Evolutionary conservation across 140 eudicot genomes (phyloP).

Genomic region (Bidens hawaiensis): DNA sequence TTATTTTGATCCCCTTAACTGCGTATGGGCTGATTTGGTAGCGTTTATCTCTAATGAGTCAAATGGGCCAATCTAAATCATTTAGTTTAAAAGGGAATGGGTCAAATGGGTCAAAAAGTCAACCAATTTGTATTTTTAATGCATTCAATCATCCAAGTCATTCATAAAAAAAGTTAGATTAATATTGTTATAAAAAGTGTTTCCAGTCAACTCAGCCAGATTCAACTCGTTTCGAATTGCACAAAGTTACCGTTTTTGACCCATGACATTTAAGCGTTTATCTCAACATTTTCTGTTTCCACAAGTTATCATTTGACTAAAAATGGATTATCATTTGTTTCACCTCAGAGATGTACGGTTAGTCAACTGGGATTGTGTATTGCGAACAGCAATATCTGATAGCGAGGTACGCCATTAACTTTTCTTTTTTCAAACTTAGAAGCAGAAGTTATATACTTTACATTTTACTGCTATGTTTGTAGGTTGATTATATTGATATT

Average conservation of each 20-base stretch:
- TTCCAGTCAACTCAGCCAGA: background rate
- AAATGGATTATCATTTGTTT: conserved; percentile 11
- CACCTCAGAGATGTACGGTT: conserved; percentile 68
- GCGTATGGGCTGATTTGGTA: too few species aligned
- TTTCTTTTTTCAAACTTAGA: background rate
- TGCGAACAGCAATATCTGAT: conserved; percentile 96
- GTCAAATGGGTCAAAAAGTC: background rate
- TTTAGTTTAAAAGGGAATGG: too few species aligned
- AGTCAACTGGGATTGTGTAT: conserved; percentile 95
- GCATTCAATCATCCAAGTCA: background rate
- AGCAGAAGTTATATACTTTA: background rate
- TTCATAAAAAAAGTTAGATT: background rate
- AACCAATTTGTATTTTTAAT: background rate
- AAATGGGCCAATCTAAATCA: too few species aligned
- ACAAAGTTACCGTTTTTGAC: background rate
- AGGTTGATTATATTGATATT: too few species aligned
- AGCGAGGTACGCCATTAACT: conserved; percentile 95
- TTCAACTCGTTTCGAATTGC: background rate
- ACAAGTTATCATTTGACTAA: background rate
- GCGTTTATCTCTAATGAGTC: too few species aligned
- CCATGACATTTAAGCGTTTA: background rate
- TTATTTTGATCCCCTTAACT: background rate
- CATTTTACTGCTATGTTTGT: conserved; percentile 16
- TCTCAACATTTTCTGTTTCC: too few species aligned
- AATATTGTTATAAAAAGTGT: background rate